Conservation (phyloP, 768 basidiomycete species). For the Boletus rufocinnamomeus region DNA sequence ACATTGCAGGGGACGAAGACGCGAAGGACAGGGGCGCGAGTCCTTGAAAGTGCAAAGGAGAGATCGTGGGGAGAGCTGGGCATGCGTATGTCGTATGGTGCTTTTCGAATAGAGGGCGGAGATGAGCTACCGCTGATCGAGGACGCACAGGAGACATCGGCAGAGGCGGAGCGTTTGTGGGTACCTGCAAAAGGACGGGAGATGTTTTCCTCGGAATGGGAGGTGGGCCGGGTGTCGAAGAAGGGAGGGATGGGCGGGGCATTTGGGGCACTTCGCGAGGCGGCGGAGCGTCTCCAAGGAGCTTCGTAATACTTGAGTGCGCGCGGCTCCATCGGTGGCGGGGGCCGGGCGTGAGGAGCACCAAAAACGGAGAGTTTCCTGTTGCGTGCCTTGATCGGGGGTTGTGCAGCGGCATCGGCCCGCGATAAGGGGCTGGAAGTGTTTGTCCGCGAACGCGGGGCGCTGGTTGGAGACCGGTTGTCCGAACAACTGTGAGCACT, state of each 20-base stretch:
- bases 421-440: conserved; percentile 28
- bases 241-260: conserved; percentile 17
- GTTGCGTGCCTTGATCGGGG: conserved; percentile 20
- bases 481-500: conserved; percentile 8
- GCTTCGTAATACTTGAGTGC: conserved; percentile 49
- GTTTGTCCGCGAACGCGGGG: conserved; percentile 7
- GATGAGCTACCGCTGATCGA: conserved; percentile 28
- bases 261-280: not conserved
- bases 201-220: conserved; percentile 43
- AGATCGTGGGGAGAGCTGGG: conserved; percentile 61
- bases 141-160: conserved; percentile 49
- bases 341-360: conserved; percentile 37
- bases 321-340: conserved; percentile 48
- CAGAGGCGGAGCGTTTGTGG: conserved; percentile 45
- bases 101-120: conserved; percentile 22
- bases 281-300: conserved; percentile 48
- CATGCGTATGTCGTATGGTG: conserved; percentile 13
- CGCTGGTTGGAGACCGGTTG: conserved; percentile 1
- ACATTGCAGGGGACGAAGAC: conserved; percentile 72
- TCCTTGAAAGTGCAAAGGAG: conserved; percentile 54
- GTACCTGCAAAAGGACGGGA: conserved; percentile 36
- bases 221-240: conserved; percentile 29
- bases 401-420: conserved; percentile 8
- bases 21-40: conserved; percentile 71
- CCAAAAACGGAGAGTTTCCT: conserved; percentile 43